Evolutionary conservation across 148 eudicot species (phyloP).

Genomic region (Rhododendron ferrugineum): DNA sequence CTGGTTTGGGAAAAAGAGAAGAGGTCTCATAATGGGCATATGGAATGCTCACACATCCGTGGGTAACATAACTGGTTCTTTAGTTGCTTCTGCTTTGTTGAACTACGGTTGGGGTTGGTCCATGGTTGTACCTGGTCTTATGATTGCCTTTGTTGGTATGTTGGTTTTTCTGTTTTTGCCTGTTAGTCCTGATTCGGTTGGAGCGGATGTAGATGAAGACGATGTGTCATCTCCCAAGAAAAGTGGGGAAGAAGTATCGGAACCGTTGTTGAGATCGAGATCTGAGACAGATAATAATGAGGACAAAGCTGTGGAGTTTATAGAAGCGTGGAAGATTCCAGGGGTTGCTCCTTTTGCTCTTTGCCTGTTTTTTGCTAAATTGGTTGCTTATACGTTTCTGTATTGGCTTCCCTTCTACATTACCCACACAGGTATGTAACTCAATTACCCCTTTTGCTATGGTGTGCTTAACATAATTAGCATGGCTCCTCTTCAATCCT

Average conservation of each 20-base stretch:
- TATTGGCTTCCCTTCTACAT: slow-evolving; percentile 98
- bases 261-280: slow-evolving; percentile 34
- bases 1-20: slow-evolving; percentile 84
- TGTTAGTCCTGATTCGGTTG: slow-evolving; percentile 63
- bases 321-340: slow-evolving; percentile 87
- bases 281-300: slow-evolving; percentile 10
- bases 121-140: slow-evolving; percentile 70
- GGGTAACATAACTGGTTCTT: slow-evolving; percentile 77
- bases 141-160: slow-evolving; percentile 47
- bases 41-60: slow-evolving; percentile 92
- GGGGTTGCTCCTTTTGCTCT: slow-evolving; percentile 89
- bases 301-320: slow-evolving; percentile 58
- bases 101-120: slow-evolving; percentile 99
- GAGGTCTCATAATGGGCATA: slow-evolving; percentile 90
- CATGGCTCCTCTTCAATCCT: neutral
- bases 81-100: slow-evolving; percentile 69
- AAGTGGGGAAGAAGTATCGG: slow-evolving; percentile 25
- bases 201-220: slow-evolving; percentile 29
- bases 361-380: slow-evolving; percentile 84
- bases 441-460: neutral
- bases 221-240: slow-evolving; percentile 34
- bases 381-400: slow-evolving; percentile 87
- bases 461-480: neutral
- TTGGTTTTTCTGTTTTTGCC: slow-evolving; percentile 60
- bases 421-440: slow-evolving; percentile 68